Evolutionary conservation across 257 asterid species (phyloP), one percentile per base, ranked within the genome.

Genomic region (Sherardia arvensis): DNA sequence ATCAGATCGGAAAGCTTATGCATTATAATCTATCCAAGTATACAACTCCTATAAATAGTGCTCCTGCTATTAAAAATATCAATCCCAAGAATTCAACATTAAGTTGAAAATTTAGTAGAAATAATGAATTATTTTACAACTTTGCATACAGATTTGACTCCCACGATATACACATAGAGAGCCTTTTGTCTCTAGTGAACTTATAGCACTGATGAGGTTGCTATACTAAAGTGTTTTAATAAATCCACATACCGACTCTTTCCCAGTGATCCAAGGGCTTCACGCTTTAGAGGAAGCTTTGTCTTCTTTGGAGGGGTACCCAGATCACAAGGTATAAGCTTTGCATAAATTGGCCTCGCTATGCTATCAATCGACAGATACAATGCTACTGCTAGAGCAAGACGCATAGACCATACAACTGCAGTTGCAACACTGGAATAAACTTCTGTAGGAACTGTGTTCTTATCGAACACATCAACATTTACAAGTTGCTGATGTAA

Each of bases 381-480:
- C 11, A 92, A 68, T 48, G 80, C 83, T 73, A 92, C 82, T 54
- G 96, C 74, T 77, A 92, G 85, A 61, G 96, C 97, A 58, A 89
- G 97, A 80, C 99, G 84, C 99, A 92, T 87, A 63, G 94, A 84
- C 99, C 99, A 92, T 76, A 92, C 95, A 73, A 89, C 97, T 66
- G 94, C 95, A 71, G 89, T 81, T 61, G 94, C 87, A 61, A 90
- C 87, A 78, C 81, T 78, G 36, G 97, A 85, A 79, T 92, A 89
- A 55, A 87, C 80, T 82, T 92, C 94, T 21, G 80, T 78, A 53
- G 89, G 90, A 65, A 92, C 86, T 2, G 80, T 76, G 67, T 92
- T 89, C 68, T 47, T 90, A 78, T 89, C 76, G 62, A 80, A 72
- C 72, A 92, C 97, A 66, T 89, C 97, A 55, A 92, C 96, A 75